phyloP scores from a whole-genome alignment of 2,329 filamentous ascomycete genomes.

The Hypoxylon sp. region DNA sequence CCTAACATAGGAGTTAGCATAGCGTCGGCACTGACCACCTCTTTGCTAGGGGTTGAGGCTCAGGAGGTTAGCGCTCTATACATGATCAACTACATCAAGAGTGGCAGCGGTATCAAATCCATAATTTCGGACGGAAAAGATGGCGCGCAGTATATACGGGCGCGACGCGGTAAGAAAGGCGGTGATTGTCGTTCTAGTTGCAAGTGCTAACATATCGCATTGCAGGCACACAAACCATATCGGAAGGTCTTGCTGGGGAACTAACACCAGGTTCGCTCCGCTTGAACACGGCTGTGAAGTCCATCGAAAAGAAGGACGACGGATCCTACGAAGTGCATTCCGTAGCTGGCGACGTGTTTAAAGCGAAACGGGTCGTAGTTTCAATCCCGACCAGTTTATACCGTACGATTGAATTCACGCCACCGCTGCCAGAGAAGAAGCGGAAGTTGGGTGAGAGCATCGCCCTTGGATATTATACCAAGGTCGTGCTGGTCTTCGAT shows the following conservation, averaged over 20 bases:
- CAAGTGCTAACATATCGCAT: slow-evolving; percentile 34
- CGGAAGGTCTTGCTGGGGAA: slow-evolving; percentile 24
- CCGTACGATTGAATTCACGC: slow-evolving; percentile 28
- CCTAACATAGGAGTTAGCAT: slow-evolving; percentile 5
- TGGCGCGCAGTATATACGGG: slow-evolving; percentile 68
- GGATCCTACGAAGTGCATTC: slow-evolving; percentile 22
- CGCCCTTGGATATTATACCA: slow-evolving; percentile 58
- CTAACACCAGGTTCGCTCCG: slow-evolving; percentile 13
- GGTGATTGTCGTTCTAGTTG: not conserved
- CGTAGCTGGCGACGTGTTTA: slow-evolving; percentile 1
- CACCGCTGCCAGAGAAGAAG: slow-evolving; percentile 28
- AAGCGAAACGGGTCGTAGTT: slow-evolving; percentile 24
- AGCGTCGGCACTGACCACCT: slow-evolving; percentile 9
- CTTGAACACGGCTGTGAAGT: slow-evolving; percentile 25
- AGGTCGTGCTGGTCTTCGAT: slow-evolving; percentile 63
- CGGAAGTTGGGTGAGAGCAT: slow-evolving; percentile 20
- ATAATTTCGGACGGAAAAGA: slow-evolving; percentile 67
- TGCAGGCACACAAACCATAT: slow-evolving; percentile 32
- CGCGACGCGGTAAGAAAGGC: slow-evolving; percentile 60
- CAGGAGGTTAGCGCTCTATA: slow-evolving; percentile 55
- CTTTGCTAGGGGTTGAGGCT: slow-evolving; percentile 28
- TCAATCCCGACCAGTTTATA: slow-evolving; percentile 34
- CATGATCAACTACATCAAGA: slow-evolving; percentile 70
- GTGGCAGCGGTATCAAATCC: slow-evolving; percentile 64
- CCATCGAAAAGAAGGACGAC: not conserved